Conservation (phyloP, 1,139 yeast genomes). For the Blastobotrys ciferrii region DNA sequence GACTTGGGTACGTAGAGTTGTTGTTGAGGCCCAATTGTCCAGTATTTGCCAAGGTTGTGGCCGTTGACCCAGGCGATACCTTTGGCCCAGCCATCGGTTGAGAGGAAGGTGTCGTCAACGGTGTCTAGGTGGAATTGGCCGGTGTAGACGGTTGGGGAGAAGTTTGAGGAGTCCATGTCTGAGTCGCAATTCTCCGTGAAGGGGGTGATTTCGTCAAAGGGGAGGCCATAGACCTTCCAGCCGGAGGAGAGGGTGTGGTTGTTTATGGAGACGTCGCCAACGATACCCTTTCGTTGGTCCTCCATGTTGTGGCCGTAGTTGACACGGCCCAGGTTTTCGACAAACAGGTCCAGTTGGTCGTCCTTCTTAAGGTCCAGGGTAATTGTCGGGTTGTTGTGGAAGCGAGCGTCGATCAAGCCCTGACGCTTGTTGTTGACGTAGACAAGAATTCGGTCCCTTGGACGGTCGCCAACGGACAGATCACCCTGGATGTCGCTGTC, state of each 20-base stretch:
- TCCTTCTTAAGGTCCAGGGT: conserved; percentile 11
- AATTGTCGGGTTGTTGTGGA: background rate
- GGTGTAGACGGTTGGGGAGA: conserved; percentile 11
- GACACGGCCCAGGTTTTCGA: conserved; percentile 15
- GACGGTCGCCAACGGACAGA: conserved; percentile 8
- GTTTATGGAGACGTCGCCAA: conserved; percentile 10
- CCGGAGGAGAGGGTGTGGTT: background rate
- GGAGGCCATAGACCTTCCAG: conserved; percentile 7
- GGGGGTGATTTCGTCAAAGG: background rate
- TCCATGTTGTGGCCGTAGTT: conserved; percentile 2
- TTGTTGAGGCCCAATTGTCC: conserved; percentile 16
- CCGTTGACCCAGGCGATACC: conserved; percentile 15
- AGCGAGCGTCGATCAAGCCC: conserved; percentile 9
- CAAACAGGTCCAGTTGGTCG: conserved; percentile 12
- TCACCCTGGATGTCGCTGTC: conserved; percentile 3
- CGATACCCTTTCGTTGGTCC: conserved; percentile 12
- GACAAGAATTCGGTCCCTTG: conserved; percentile 12
- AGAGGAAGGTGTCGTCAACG: conserved; percentile 10
- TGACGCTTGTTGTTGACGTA: conserved; percentile 11
- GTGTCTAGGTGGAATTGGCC: conserved; percentile 11
- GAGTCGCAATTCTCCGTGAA: background rate
- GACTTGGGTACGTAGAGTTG: conserved; percentile 11
- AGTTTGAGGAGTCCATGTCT: background rate
- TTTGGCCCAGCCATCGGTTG: conserved; percentile 12
- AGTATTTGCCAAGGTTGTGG: conserved; percentile 13